These are phyloP conservation scores for Setomelanomma holmii DNA, from an alignment of 2,329 filamentous ascomycete genomes.

Conservation along the genomic window DNA sequence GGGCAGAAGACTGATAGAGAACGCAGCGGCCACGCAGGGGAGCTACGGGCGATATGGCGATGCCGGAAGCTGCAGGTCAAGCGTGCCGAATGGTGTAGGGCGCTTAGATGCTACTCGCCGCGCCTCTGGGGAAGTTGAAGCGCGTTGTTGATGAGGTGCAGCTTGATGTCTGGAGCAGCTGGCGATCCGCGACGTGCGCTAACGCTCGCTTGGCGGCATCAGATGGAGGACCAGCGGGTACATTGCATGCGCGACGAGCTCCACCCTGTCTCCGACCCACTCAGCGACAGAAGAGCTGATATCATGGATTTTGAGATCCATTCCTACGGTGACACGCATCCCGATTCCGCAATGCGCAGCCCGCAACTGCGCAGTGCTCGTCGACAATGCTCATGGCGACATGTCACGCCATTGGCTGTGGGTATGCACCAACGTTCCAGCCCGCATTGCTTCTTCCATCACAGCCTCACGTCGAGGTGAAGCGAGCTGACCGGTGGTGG, in stretches of 20 bases:
- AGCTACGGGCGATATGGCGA: slow-evolving; percentile 10
- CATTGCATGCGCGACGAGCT: neutral
- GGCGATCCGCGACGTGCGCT: slow-evolving; percentile 20
- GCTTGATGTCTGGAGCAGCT: slow-evolving; percentile 12
- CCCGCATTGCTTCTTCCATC: slow-evolving; percentile 3
- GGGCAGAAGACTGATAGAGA: slow-evolving; percentile 19
- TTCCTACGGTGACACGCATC: neutral
- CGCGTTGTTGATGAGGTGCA: slow-evolving; percentile 14
- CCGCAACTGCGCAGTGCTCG: slow-evolving; percentile 11
- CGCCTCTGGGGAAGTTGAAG: slow-evolving; percentile 32
- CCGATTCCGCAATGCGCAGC: neutral
- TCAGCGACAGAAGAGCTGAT: neutral
- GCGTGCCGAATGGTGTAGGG: slow-evolving; percentile 14
- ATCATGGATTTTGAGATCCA: neutral
- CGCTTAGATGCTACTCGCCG: slow-evolving; percentile 19
- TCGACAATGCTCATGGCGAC: slow-evolving; percentile 5
- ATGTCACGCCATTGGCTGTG: slow-evolving; percentile 22
- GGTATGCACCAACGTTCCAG: slow-evolving; percentile 23
- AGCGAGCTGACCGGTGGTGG: slow-evolving; percentile 37
- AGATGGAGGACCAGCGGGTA: too few species aligned
- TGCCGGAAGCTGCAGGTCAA: slow-evolving; percentile 22
- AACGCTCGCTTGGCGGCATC: slow-evolving; percentile 10
- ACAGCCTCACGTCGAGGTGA: slow-evolving; percentile 11
- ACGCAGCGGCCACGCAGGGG: slow-evolving; percentile 9
- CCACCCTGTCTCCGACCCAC: neutral